Evolutionary conservation across 345 rosid genomes (phyloP).

Genomic region (Gossypium anomalum): DNA sequence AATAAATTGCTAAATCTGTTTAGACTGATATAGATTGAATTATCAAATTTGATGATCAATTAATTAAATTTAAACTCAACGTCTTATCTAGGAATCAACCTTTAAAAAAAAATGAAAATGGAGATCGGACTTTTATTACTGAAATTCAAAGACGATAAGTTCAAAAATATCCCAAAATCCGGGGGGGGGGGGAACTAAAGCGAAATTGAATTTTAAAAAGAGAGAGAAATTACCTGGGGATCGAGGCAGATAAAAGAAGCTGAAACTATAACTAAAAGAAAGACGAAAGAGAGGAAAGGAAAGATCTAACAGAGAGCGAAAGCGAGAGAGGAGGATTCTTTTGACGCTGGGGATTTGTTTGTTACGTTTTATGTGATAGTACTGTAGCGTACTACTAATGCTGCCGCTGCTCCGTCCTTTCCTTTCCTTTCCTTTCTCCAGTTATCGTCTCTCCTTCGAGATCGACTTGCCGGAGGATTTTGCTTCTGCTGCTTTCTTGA

Average conservation of each 20-base stretch:
- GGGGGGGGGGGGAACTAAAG: neutral
- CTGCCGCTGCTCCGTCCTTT: neutral
- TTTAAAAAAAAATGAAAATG: neutral
- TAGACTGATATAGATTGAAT: neutral
- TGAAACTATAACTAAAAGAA: neutral
- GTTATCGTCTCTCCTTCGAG: neutral
- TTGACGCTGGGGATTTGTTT: neutral
- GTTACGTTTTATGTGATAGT: neutral
- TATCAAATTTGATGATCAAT: neutral
- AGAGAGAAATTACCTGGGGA: slow-evolving; percentile 14
- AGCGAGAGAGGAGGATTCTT: neutral
- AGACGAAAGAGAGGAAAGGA: neutral
- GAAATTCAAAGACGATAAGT: neutral
- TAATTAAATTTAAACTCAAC: neutral
- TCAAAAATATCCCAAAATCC: neutral
- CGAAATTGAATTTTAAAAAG: neutral
- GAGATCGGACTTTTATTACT: slow-evolving; percentile 1
- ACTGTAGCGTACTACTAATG: neutral
- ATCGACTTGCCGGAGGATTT: neutral
- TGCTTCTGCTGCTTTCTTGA: neutral
- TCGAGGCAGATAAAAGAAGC: slow-evolving; percentile 5
- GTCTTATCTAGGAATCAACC: neutral
- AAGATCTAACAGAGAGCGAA: neutral
- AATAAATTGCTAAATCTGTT: neutral
- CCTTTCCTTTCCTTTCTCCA: neutral